These are phyloP conservation scores for Stephania yunnanensis DNA, from an alignment of 164 flowering plant species.

Conservation along the genomic window DNA sequence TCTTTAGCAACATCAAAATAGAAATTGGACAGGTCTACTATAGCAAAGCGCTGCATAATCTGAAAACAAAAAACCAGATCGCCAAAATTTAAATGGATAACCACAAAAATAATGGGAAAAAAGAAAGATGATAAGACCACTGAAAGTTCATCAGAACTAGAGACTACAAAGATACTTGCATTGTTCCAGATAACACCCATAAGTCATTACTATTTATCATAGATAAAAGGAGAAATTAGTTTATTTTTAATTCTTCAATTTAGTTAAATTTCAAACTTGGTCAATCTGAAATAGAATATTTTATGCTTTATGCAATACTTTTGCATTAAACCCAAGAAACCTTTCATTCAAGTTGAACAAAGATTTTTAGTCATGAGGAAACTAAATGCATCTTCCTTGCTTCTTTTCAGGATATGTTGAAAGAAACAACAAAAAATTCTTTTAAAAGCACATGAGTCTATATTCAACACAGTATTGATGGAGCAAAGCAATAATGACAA, in stretches of 20 bases:
- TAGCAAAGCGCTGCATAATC: constrained; percentile 87
- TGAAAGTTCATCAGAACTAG: background rate
- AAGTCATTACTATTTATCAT: too few species aligned
- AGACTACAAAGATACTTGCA: background rate
- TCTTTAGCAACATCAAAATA: constrained; percentile 96
- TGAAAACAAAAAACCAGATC: constrained; percentile 23
- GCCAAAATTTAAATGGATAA: too few species aligned
- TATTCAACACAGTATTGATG: background rate
- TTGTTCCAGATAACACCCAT: background rate
- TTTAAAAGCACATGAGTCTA: too few species aligned
- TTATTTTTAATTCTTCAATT: background rate
- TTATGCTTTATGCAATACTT: background rate
- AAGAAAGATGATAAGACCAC: background rate
- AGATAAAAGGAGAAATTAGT: too few species aligned
- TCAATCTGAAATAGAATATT: background rate
- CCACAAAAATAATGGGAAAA: background rate
- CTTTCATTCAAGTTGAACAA: background rate
- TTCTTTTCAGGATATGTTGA: background rate
- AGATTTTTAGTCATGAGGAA: background rate
- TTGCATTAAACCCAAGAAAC: background rate
- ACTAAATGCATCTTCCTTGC: background rate
- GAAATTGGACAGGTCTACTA: constrained; percentile 92
- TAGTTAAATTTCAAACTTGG: background rate
- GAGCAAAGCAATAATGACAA: background rate
- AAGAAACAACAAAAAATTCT: too few species aligned